A percentile compares a stretch with the other conserved stretches of the same genome.
Conservation (phyloP, 2,329 filamentous ascomycete species). For the Xylaria sp. region DNA sequence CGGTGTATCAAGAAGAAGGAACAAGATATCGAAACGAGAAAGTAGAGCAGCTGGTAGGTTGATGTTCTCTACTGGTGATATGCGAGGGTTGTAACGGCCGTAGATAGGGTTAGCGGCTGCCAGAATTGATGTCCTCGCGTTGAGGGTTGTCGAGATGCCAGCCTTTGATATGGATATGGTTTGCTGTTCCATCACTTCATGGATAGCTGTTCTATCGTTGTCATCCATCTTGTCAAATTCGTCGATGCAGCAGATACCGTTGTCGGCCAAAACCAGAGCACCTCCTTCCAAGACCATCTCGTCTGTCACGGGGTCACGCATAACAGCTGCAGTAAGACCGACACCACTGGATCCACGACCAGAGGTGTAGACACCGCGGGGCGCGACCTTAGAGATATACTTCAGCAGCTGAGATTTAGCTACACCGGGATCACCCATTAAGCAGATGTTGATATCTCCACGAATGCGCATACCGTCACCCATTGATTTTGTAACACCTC, state of each 20-base stretch:
- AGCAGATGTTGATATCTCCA: slow-evolving; percentile 97
- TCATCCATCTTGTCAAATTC: slow-evolving; percentile 94
- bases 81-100: slow-evolving; percentile 95
- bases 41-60: slow-evolving; percentile 97
- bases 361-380: slow-evolving; percentile 87
- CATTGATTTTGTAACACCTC: slow-evolving; percentile 95
- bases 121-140: slow-evolving; percentile 94
- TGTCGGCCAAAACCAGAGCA: slow-evolving; percentile 82
- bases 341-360: slow-evolving; percentile 84
- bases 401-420: slow-evolving; percentile 98
- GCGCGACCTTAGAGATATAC: slow-evolving; percentile 98
- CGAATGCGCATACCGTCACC: slow-evolving; percentile 98
- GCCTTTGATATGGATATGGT: slow-evolving; percentile 86
- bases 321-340: slow-evolving; percentile 83
- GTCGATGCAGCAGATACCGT: slow-evolving; percentile 87
- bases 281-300: slow-evolving; percentile 87
- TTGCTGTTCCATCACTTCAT: slow-evolving; percentile 91
- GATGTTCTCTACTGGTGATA: slow-evolving; percentile 98
- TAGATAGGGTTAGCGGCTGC: slow-evolving; percentile 97
- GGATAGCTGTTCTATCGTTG: slow-evolving; percentile 82
- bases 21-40: slow-evolving; percentile 96
- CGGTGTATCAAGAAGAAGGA: slow-evolving; percentile 95
- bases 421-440: slow-evolving; percentile 99
- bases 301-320: slow-evolving; percentile 84
- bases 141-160: slow-evolving; percentile 80